A percentile compares a stretch with the other conserved stretches of the same genome.
phyloP scores from a whole-genome alignment of 208 protist genomes.

The Leishmania amazonensis region DNA sequence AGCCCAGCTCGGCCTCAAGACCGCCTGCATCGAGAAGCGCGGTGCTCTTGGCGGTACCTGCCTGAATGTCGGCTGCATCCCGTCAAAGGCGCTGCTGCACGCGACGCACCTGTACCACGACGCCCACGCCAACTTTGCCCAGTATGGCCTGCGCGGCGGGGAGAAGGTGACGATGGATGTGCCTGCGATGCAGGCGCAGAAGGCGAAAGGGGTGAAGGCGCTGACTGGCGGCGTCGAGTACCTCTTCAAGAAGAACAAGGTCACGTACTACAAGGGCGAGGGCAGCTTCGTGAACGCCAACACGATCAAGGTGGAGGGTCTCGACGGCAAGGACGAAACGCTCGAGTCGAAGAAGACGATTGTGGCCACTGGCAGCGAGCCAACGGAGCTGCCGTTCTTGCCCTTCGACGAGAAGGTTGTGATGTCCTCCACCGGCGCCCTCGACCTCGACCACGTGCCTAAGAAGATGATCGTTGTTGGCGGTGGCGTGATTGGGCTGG shows the following conservation, averaged over 20 bases:
- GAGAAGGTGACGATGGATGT: slow-evolving; percentile 94
- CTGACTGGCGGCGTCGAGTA: slow-evolving; percentile 98
- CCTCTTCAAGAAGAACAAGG: slow-evolving; percentile 99
- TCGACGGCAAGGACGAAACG: slow-evolving; percentile 90
- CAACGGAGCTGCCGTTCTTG: slow-evolving; percentile 92
- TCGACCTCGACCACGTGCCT: slow-evolving; percentile 95
- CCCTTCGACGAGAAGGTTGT: slow-evolving; percentile 98
- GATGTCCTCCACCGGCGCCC: slow-evolving; percentile 97
- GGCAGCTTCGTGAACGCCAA: slow-evolving; percentile 84
- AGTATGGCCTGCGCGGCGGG: slow-evolving; percentile 90
- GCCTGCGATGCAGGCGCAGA: slow-evolving; percentile 95
- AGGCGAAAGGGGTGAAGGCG: slow-evolving; percentile 95
- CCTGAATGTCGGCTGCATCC: slow-evolving; percentile 99
- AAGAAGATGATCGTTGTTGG: slow-evolving; percentile 99
- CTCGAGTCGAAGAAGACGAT: slow-evolving; percentile 97
- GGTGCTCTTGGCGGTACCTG: slow-evolving; percentile 98
- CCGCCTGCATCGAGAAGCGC: slow-evolving; percentile 98
- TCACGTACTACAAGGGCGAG: slow-evolving; percentile 96
- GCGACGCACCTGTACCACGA: slow-evolving; percentile 98
- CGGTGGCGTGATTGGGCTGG: slow-evolving; percentile 99
- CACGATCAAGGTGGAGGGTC: slow-evolving; percentile 76
- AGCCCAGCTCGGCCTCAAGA: slow-evolving; percentile 98
- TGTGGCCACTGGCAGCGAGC: slow-evolving; percentile 99
- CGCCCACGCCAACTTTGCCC: slow-evolving; percentile 93
- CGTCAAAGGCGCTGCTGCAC: slow-evolving; percentile 99